Percentiles rank a stretch among this genome's conserved stretches.
Conservation (phyloP, 225 moss, liverwort and hornwort genomes). For the Straminergon stramineum region DNA sequence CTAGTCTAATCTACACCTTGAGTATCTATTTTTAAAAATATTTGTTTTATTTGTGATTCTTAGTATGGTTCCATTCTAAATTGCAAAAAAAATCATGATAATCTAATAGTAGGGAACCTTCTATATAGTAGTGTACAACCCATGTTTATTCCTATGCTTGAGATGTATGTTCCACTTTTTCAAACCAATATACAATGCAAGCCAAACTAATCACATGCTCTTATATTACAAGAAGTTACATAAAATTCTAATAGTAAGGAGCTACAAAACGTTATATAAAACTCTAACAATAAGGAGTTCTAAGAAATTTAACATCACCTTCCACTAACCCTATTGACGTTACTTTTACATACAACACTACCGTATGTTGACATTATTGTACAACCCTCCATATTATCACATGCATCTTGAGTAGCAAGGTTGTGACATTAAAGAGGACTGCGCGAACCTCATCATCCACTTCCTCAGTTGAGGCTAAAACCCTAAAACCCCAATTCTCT, state of each 20-base stretch:
- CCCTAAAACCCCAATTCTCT: not conserved
- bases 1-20: not conserved
- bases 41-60: not conserved
- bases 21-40: accelerated
- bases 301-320: not conserved
- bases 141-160: accelerated
- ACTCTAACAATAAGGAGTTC: accelerated
- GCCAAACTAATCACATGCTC: not conserved
- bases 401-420: too few species aligned
- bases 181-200: not conserved
- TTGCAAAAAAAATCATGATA: not conserved
- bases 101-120: accelerated
- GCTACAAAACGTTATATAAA: not conserved
- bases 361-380: not conserved
- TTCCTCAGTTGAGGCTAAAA: not conserved
- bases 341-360: not conserved
- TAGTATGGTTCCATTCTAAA: accelerated
- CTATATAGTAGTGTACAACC: accelerated
- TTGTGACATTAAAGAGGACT: not conserved
- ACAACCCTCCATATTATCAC: not conserved
- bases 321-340: too few species aligned
- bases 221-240: not conserved
- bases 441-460: not conserved
- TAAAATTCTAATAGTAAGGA: accelerated
- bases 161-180: accelerated